These are phyloP conservation scores for Malassezia restricta DNA, from an alignment of 1,284 basidiomycete genomes.

Conservation along the genomic window DNA sequence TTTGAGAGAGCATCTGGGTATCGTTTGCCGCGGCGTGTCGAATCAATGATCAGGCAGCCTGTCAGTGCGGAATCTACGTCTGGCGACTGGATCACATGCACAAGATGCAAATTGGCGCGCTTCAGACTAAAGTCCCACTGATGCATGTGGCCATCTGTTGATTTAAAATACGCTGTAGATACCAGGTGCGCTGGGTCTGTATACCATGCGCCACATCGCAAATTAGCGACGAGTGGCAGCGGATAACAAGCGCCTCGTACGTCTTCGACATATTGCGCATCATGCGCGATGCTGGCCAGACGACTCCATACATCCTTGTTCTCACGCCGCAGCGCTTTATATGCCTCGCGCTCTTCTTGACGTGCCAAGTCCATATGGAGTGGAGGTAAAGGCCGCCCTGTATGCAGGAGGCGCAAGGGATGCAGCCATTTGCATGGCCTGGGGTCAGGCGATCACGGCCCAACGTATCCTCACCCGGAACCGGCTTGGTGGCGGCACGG, in stretches of 20 bases:
- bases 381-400: too few species aligned
- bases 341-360: conserved; percentile 3
- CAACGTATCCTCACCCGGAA: too few species aligned
- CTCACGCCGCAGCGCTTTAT: conserved; percentile 11
- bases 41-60: conserved; percentile 78
- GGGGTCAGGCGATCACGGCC: too few species aligned
- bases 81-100: conserved; percentile 53
- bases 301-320: conserved; percentile 10
- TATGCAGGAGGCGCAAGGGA: too few species aligned
- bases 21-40: conserved; percentile 81
- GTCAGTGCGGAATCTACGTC: neutral
- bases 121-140: conserved; percentile 41
- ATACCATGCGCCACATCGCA: conserved; percentile 91
- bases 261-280: conserved; percentile 7
- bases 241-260: conserved; percentile 12
- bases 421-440: too few species aligned
- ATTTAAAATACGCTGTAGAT: conserved; percentile 77
- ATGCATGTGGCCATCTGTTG: conserved; percentile 81
- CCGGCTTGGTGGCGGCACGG: too few species aligned
- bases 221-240: conserved; percentile 56
- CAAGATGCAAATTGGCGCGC: conserved; percentile 69
- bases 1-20: conserved; percentile 90
- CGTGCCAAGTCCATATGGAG: neutral
- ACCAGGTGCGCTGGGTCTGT: conserved; percentile 54
- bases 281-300: conserved; percentile 11